These are phyloP conservation scores for Apiotrichum akiyoshidainum DNA, from an alignment of 1,284 basidiomycete species.

Conservation along the genomic window DNA sequence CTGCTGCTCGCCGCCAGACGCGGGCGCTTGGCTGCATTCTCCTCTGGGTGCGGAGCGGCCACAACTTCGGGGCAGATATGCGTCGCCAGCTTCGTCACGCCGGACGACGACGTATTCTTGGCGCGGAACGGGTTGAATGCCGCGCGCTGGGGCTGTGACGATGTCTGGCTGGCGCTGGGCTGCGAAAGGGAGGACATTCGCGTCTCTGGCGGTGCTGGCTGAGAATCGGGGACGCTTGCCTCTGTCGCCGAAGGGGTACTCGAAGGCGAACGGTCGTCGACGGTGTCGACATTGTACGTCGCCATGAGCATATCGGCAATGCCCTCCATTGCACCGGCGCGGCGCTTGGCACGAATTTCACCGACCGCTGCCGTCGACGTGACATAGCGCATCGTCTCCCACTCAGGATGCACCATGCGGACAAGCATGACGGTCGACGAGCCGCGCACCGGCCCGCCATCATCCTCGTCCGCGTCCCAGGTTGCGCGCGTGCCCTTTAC, in stretches of 20 bases:
- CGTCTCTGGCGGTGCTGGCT: neutral
- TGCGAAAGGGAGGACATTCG: neutral
- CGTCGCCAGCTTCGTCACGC: neutral
- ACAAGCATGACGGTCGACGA: constrained; percentile 33
- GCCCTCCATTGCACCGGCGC: constrained; percentile 2
- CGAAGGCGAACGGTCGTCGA: neutral
- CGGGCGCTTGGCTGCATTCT: too few species aligned
- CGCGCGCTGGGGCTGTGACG: neutral
- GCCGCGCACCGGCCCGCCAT: constrained; percentile 7
- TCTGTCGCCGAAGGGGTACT: neutral
- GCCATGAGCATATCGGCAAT: neutral
- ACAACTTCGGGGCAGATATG: neutral
- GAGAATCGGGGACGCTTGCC: neutral
- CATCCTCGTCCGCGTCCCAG: constrained; percentile 2
- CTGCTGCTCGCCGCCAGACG: too few species aligned
- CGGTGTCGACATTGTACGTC: neutral
- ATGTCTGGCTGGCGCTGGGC: neutral
- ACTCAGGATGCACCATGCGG: constrained; percentile 31
- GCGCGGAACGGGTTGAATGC: constrained; percentile 3
- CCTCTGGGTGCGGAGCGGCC: too few species aligned
- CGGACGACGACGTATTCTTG: neutral
- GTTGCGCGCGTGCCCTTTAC: neutral
- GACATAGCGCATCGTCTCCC: constrained; percentile 21
- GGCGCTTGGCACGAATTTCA: neutral
- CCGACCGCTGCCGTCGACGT: neutral